Evolutionary conservation across 2,329 filamentous ascomycete genomes (phyloP), one percentile per base, ranked within the genome.

Genomic region (Pestalotiopsis sp.): DNA sequence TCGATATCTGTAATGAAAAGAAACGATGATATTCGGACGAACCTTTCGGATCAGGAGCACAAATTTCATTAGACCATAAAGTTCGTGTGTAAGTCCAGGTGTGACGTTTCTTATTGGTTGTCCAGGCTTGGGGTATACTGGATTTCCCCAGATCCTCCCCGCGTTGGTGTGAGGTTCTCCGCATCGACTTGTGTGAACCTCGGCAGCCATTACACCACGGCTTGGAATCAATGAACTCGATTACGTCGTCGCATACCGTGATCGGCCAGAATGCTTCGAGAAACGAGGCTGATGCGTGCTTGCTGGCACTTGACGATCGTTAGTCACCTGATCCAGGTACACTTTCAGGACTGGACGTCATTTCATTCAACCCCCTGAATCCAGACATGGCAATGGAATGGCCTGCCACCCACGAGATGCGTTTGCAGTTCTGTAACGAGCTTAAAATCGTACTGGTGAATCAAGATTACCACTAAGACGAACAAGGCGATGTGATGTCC

Each of bases 151-250:
- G 27, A 17, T 2, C 25, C 57, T 59, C 59, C 59, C 59, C 59
- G 27, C 59, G 59, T 31, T 62, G 59, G 23, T 20, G 36, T 39
- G 36, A 41, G 59, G 27, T 41, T 62, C 59, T 62, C 59, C 59
- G 59, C 59, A 62, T 62, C 23, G 23, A 2, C 27, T 31, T n/a
- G 31, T 12, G 14, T n/a, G 36, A 62, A 62, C 59, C 59, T 62
- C 59, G 59, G 59, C 17, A 38, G 23, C 36, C 59, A 14, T 4
- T 27, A 20, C 27, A 39, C n/a, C 59, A 62, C 11, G 23, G 20
- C 27, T 23, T 23, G 57, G n/a, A 5, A 59, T 59, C 20, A 14
- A 25, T n/a, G 45, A 52, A 52, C 45, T 9, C n/a, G 20, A 17
- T n/a, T 9, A 52, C 17, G 45, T n/a, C 14, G 17, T 17, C 6